These are phyloP conservation scores for Septoria petroselini DNA, from an alignment of 2,329 filamentous ascomycete genomes.

Conservation along the genomic window DNA sequence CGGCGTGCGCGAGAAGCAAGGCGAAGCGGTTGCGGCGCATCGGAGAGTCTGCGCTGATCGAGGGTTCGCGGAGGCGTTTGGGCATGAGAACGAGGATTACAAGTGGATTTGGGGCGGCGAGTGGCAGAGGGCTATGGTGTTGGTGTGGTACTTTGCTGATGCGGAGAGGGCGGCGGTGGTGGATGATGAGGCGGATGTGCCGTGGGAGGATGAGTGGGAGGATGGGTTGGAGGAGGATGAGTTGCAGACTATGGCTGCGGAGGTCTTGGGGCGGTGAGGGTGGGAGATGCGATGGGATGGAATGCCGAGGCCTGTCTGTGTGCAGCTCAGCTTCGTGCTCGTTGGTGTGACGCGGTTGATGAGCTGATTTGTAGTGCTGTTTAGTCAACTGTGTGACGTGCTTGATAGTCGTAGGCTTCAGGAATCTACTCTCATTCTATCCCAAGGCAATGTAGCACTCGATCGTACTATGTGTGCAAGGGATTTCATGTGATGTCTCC, in stretches of 20 bases:
- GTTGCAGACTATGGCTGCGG: constrained; percentile 4
- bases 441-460: too few species aligned
- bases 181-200: constrained; percentile 6
- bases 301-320: too few species aligned
- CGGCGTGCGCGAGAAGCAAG: not conserved
- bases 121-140: constrained; percentile 1
- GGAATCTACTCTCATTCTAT: not conserved
- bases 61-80: constrained; percentile 6
- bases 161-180: not conserved
- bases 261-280: not conserved
- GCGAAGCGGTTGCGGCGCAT: constrained; percentile 5
- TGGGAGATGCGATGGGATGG: too few species aligned
- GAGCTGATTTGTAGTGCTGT: too few species aligned
- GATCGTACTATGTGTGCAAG: too few species aligned
- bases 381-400: too few species aligned
- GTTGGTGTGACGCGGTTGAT: too few species aligned
- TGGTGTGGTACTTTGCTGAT: constrained; percentile 9
- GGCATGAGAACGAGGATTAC: constrained; percentile 11
- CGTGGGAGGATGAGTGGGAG: constrained; percentile 8
- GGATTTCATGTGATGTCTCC: too few species aligned
- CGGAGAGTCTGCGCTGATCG: constrained; percentile 2
- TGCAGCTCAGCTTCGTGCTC: too few species aligned
- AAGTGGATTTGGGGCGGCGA: constrained; percentile 6
- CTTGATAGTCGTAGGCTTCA: not conserved
- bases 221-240: constrained; percentile 9